Conservation (phyloP, 1,139 yeast species). For the Blastobotrys aristatus region DNA sequence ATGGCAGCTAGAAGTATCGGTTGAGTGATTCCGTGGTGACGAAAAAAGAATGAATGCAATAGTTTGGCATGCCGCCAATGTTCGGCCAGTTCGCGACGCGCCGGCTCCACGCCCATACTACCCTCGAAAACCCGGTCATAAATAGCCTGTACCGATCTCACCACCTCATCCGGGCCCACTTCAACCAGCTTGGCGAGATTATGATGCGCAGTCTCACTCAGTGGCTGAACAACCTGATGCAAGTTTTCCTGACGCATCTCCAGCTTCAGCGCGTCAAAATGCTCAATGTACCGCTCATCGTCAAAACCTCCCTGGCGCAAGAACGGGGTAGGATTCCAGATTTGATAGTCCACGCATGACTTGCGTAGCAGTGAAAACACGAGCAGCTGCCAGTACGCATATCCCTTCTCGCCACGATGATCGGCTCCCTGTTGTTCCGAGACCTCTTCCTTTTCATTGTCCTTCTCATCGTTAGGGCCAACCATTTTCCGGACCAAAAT, state of each 20-base stretch:
- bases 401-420: not conserved
- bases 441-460: not conserved
- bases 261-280: not conserved
- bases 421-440: not conserved
- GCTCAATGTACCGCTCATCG: slow-evolving; percentile 1
- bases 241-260: not conserved
- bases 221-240: not conserved
- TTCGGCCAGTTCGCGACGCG: not conserved
- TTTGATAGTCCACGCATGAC: slow-evolving; percentile 5
- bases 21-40: slow-evolving; percentile 13
- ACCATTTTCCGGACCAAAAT: not conserved
- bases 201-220: not conserved
- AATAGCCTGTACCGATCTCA: not conserved
- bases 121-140: not conserved
- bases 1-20: slow-evolving; percentile 16
- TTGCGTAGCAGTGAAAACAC: slow-evolving; percentile 3
- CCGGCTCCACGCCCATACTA: not conserved
- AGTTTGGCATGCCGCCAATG: slow-evolving; percentile 9
- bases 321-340: slow-evolving; percentile 10
- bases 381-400: slow-evolving; percentile 3
- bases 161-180: not conserved
- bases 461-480: not conserved
- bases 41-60: slow-evolving; percentile 9
- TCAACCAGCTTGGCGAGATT: not conserved
- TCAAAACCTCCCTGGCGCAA: slow-evolving; percentile 7